Percentiles rank a stretch among this genome's conserved stretches.
Conservation (phyloP, 2,329 filamentous ascomycete species). For the Xylaria sp. region DNA sequence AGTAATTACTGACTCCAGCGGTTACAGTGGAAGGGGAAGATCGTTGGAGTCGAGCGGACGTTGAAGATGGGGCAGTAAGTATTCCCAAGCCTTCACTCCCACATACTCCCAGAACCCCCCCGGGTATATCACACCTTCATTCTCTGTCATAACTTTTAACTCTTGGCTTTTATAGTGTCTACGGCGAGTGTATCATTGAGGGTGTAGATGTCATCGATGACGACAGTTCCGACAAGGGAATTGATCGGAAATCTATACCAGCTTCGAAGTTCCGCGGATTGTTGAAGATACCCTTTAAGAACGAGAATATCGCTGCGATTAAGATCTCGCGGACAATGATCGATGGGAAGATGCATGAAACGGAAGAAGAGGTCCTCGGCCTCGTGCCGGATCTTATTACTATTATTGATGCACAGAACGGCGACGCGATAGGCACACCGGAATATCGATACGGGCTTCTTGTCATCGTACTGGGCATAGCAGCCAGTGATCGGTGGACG, state of each 20-base stretch:
- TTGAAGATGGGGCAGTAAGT: constrained; percentile 57
- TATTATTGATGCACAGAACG: constrained; percentile 61
- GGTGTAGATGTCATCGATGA: constrained; percentile 49
- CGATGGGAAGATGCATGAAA: constrained; percentile 44
- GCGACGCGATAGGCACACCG: constrained; percentile 60
- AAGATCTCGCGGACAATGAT: constrained; percentile 36
- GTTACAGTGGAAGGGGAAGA: constrained; percentile 70
- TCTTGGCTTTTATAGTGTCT: constrained; percentile 42
- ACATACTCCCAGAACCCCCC: not conserved
- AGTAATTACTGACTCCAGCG: too few species aligned
- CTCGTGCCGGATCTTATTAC: constrained; percentile 63
- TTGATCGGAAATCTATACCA: constrained; percentile 19
- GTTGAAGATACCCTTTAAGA: constrained; percentile 73
- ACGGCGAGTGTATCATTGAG: constrained; percentile 64
- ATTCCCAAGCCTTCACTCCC: not conserved
- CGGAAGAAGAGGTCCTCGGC: constrained; percentile 49
- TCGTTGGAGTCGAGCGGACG: constrained; percentile 62
- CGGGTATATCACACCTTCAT: not conserved
- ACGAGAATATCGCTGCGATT: constrained; percentile 72
- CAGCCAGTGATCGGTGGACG: constrained; percentile 53
- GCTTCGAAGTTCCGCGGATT: constrained; percentile 46
- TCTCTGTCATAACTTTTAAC: not conserved
- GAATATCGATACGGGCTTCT: constrained; percentile 61
- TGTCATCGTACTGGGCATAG: constrained; percentile 55
- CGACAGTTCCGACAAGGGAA: constrained; percentile 21